Evolutionary conservation across 257 asterid species (phyloP).

Genomic region (Nicotiana tabacum): DNA sequence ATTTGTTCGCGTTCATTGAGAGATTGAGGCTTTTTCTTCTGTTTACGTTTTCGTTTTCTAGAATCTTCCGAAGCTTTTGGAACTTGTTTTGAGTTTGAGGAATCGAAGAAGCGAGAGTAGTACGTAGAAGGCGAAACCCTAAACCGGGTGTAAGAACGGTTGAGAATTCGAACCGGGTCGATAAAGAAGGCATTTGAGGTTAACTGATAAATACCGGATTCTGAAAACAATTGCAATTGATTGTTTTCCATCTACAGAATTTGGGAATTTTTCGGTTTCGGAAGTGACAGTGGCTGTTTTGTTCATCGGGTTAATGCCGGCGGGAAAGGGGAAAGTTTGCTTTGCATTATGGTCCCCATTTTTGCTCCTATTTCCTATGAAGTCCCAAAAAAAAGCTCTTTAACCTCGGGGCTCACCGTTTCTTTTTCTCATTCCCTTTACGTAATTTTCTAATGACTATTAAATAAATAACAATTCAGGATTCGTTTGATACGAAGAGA

Average conservation of each 20-base stretch:
- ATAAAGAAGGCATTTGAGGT: constrained; percentile 42
- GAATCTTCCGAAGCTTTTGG: constrained; percentile 12
- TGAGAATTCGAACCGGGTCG: constrained; percentile 81
- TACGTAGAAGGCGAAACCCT: constrained; percentile 58
- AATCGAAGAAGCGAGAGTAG: constrained; percentile 75
- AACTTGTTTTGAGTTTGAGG: constrained; percentile 9
- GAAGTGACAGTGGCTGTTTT: neutral
- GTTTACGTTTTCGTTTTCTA: constrained; percentile 60
- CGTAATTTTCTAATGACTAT: no score
- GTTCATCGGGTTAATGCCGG: neutral
- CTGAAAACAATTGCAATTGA: constrained; percentile 29
- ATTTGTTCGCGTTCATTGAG: constrained; percentile 63
- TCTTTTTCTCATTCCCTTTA: neutral
- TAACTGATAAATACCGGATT: constrained; percentile 49
- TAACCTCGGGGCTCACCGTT: neutral
- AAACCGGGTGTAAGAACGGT: constrained; percentile 60
- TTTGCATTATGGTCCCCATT: neutral
- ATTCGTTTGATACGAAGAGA: no score
- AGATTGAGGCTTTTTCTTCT: constrained; percentile 27
- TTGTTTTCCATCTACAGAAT: constrained; percentile 36
- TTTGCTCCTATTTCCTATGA: neutral
- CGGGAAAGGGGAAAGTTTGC: neutral
- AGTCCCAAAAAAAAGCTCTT: neutral
- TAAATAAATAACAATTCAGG: no score
- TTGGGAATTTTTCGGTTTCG: neutral